Conservation (phyloP, 2,329 filamentous ascomycete genomes). For the Talaromyces marneffei region DNA sequence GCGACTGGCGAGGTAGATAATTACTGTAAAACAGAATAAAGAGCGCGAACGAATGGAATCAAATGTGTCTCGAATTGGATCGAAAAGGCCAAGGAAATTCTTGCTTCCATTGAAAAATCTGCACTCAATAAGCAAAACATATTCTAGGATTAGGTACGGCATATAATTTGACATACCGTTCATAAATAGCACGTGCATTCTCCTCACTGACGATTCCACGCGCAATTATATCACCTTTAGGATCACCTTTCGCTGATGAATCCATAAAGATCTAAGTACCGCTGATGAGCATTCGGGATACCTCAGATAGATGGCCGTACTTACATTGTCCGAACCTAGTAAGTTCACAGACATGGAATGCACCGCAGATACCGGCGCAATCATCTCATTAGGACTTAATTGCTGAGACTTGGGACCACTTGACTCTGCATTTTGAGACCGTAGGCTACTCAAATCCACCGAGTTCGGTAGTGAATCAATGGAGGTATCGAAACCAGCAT, state of each 20-base stretch:
- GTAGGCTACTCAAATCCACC: not conserved
- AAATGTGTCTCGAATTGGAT: slow-evolving; percentile 33
- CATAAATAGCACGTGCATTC: slow-evolving; percentile 29
- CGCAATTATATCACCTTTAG: slow-evolving; percentile 26
- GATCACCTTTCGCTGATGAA: slow-evolving; percentile 24
- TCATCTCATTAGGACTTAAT: slow-evolving; percentile 32
- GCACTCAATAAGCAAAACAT: not conserved
- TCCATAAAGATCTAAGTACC: slow-evolving; percentile 28
- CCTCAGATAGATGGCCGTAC: not conserved
- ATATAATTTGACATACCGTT: slow-evolving; percentile 21
- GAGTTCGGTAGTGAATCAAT: not conserved
- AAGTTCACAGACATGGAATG: slow-evolving; percentile 35
- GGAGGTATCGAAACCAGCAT: not conserved
- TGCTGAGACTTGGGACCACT: slow-evolving; percentile 29
- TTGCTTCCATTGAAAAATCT: slow-evolving; percentile 31
- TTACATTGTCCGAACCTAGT: slow-evolving; percentile 25
- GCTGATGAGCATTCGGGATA: not conserved
- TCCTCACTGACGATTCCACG: slow-evolving; percentile 31
- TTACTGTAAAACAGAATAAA: slow-evolving; percentile 32
- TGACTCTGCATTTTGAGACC: slow-evolving; percentile 23
- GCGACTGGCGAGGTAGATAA: slow-evolving; percentile 31
- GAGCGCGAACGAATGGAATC: slow-evolving; percentile 33
- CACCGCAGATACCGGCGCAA: slow-evolving; percentile 30
- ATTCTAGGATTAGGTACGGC: not conserved
- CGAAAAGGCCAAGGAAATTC: slow-evolving; percentile 30